phyloP scores from a whole-genome alignment of 257 asterid species.

The Solanum chiquidenum region DNA sequence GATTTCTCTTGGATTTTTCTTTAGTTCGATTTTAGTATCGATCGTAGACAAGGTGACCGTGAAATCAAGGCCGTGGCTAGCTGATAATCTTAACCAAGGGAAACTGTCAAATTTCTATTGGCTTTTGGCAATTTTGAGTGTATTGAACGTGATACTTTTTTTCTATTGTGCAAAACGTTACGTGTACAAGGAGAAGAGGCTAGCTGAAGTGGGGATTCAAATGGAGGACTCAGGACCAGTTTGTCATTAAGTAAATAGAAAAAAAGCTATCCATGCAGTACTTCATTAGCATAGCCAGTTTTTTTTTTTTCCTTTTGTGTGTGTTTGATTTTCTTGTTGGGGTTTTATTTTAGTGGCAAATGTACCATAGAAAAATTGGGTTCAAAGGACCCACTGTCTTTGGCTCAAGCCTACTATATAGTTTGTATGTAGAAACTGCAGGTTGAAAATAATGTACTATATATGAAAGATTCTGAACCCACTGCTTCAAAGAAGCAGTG shows the following conservation, averaged over 20 bases:
- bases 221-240: conserved; percentile 35
- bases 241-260: conserved; percentile 17
- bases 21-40: conserved; percentile 57
- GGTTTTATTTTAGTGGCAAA: not conserved
- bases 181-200: conserved; percentile 81
- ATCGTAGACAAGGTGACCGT: conserved; percentile 54
- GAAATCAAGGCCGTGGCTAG: conserved; percentile 52
- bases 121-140: conserved; percentile 48
- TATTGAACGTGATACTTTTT: conserved; percentile 38
- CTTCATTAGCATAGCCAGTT: not conserved
- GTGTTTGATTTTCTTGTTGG: not conserved
- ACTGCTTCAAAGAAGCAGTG: not conserved
- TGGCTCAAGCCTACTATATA: not conserved
- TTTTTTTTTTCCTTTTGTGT: too few species aligned
- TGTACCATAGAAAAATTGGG: not conserved
- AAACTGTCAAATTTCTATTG: conserved; percentile 63
- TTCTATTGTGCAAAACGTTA: conserved; percentile 42
- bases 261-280: not conserved
- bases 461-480: not conserved
- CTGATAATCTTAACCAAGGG: conserved; percentile 62
- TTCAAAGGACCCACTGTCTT: not conserved
- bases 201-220: conserved; percentile 47
- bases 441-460: not conserved
- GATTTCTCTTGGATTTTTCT: conserved; percentile 58
- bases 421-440: not conserved